Conservation (phyloP, 2,329 filamentous ascomycete species). For the Ophiocordyceps robertsii region DNA sequence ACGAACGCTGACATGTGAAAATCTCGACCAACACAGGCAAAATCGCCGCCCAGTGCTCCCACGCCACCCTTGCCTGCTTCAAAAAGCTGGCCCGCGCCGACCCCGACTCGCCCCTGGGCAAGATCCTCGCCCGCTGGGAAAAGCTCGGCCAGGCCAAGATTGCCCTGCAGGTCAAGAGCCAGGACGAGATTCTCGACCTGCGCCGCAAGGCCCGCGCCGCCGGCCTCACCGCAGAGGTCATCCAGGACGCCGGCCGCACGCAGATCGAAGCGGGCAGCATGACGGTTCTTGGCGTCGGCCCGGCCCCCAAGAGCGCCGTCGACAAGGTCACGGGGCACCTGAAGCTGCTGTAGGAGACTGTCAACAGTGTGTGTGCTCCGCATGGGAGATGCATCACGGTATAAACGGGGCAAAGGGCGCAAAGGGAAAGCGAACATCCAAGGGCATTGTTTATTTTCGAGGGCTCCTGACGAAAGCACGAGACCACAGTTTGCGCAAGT, state of each 20-base stretch:
- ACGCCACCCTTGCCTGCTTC: conserved; percentile 97
- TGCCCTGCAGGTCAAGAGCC: conserved; percentile 74
- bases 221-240: conserved; percentile 77
- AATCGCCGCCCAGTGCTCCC: conserved; percentile 88
- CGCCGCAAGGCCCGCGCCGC: conserved; percentile 71
- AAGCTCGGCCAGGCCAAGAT: conserved; percentile 80
- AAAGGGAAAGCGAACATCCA: no score
- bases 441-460: no score
- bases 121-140: conserved; percentile 75
- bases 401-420: no score
- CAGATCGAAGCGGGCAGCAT: conserved; percentile 90
- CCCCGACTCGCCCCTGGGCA: conserved; percentile 38
- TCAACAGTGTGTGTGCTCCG: no score
- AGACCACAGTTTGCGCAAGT: no score
- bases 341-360: conserved; percentile 55
- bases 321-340: conserved; percentile 75
- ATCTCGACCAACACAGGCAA: conserved; percentile 49
- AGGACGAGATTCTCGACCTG: conserved; percentile 64
- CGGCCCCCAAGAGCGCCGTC: conserved; percentile 73
- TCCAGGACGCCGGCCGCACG: conserved; percentile 90
- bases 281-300: conserved; percentile 77
- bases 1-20: neutral
- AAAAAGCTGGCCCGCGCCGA: conserved; percentile 58
- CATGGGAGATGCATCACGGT: no score
- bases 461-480: no score